Evolutionary conservation across 192 early-diverging fungal species (phyloP).

Genomic region (Endogone sp.): DNA sequence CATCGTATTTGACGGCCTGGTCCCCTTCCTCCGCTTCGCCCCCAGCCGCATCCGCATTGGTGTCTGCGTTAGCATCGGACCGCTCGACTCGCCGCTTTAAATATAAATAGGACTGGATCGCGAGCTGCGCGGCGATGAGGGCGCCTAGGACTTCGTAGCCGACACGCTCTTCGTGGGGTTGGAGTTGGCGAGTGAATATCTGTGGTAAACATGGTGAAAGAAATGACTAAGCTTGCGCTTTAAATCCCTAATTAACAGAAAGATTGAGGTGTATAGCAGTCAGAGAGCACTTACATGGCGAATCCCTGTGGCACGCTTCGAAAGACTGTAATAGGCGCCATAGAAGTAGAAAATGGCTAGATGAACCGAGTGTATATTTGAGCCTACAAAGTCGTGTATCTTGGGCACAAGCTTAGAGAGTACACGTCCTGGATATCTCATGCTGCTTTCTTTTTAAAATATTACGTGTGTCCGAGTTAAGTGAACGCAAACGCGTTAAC

Average conservation of each 20-base stretch:
- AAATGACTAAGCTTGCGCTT: no score
- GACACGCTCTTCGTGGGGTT: slow-evolving; percentile 62
- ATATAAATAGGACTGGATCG: slow-evolving; percentile 51
- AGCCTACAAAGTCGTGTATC: slow-evolving; percentile 40
- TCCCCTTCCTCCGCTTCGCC: slow-evolving; percentile 22
- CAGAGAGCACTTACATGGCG: slow-evolving; percentile 58
- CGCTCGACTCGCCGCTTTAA: slow-evolving; percentile 23
- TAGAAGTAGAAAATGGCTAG: slow-evolving; percentile 87
- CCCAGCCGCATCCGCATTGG: slow-evolving; percentile 1
- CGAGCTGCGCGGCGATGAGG: slow-evolving; percentile 71
- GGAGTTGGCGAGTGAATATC: slow-evolving; percentile 74
- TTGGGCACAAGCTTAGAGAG: slow-evolving; percentile 15
- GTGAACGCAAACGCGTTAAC: no score
- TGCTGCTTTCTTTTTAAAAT: slow-evolving; percentile 6
- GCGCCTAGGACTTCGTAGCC: slow-evolving; percentile 88
- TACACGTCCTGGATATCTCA: slow-evolving; percentile 21
- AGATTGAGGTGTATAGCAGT: neutral
- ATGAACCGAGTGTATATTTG: slow-evolving; percentile 59
- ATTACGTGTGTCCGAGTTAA: no score
- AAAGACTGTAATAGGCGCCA: slow-evolving; percentile 76
- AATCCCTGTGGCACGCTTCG: slow-evolving; percentile 75
- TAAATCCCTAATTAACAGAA: no score
- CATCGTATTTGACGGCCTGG: slow-evolving; percentile 21
- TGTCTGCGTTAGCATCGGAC: slow-evolving; percentile 19
- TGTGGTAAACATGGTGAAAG: slow-evolving; percentile 13